A percentile compares a stretch with the other conserved stretches of the same genome.
Conservation (phyloP, 495 filamentous ascomycete genomes). For the Penicillium cataractarum region DNA sequence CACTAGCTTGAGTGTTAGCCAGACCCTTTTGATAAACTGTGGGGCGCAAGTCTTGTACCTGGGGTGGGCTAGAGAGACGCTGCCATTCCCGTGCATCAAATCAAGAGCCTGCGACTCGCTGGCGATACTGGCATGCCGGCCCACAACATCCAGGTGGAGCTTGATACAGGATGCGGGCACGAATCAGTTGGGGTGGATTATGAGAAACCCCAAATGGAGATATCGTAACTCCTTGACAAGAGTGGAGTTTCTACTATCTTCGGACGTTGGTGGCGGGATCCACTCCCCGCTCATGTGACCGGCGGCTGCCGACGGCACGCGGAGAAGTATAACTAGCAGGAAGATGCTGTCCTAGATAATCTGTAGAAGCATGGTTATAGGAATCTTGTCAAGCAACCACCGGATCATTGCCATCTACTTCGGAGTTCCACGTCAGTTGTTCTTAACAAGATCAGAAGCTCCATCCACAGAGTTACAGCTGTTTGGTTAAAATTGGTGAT, state of each 20-base stretch:
- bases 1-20: background rate
- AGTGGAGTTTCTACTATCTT: conserved; percentile 1
- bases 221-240: background rate
- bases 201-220: background rate
- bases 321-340: background rate
- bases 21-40: background rate
- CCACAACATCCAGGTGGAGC: background rate
- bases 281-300: conserved; percentile 21
- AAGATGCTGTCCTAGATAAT: background rate
- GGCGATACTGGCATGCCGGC: background rate
- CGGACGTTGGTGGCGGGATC: background rate
- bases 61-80: background rate
- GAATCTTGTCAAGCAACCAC: background rate
- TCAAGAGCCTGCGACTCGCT: background rate
- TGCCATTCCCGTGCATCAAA: background rate
- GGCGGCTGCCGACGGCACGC: conserved; percentile 10
- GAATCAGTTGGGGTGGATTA: conserved; percentile 11
- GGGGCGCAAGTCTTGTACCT: background rate
- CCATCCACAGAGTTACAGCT: background rate
- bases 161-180: conserved; percentile 22
- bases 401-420: background rate
- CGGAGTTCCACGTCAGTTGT: background rate
- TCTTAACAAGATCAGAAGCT: background rate
- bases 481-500: background rate
- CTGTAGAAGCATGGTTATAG: background rate